Percentiles rank a stretch among this genome's conserved stretches.
These are phyloP conservation scores for Paraphoma chrysanthemicola DNA, from an alignment of 2,329 filamentous ascomycete species.

Conservation along the genomic window DNA sequence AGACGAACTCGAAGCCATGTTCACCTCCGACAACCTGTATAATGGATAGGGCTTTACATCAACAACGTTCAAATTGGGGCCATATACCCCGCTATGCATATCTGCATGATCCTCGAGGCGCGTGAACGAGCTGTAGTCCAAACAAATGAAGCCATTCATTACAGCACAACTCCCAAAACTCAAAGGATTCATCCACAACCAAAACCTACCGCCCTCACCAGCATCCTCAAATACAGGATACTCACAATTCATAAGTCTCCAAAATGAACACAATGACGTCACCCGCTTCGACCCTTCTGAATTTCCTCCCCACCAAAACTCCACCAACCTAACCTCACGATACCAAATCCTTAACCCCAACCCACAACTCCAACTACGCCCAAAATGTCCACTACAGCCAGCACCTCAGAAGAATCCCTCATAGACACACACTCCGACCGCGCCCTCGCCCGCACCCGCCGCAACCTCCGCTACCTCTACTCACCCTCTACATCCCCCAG, in stretches of 20 bases:
- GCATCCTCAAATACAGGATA: no score
- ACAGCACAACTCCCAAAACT: no score
- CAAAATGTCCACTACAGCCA: neutral
- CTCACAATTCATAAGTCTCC: no score
- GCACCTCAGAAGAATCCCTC: constrained; percentile 7
- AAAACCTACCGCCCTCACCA: no score
- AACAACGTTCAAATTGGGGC: no score
- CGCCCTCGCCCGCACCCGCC: constrained; percentile 36
- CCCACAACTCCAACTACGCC: neutral
- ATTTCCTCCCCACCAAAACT: neutral
- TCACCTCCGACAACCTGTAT: no score
- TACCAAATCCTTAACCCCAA: neutral
- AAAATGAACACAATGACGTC: neutral
- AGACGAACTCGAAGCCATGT: no score
- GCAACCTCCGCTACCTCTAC: constrained; percentile 47
- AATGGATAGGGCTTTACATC: no score
- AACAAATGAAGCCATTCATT: no score
- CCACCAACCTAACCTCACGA: neutral
- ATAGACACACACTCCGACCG: constrained; percentile 31
- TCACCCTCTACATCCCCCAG: constrained; percentile 37
- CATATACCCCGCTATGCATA: neutral
- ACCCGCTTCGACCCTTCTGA: neutral
- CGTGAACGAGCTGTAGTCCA: no score
- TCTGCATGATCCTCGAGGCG: neutral
- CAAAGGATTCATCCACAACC: no score